These are phyloP conservation scores for Porodaedalea pini DNA, from an alignment of 1,284 basidiomycete genomes.

Conservation along the genomic window DNA sequence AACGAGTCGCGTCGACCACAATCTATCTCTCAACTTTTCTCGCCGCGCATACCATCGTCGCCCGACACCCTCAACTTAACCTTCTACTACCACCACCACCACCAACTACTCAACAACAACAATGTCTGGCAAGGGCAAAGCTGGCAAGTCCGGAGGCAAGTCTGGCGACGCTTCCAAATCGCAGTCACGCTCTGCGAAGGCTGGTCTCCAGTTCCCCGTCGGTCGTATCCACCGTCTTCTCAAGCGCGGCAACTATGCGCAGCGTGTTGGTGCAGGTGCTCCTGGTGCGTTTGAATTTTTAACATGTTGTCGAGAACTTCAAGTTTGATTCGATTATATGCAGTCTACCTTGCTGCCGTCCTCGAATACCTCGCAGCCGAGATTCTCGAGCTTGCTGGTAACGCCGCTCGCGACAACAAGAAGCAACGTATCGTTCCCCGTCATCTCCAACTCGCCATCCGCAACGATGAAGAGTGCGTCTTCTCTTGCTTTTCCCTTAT, in stretches of 20 bases:
- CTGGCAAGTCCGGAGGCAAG: conserved; percentile 60
- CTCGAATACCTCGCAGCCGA: conserved; percentile 84
- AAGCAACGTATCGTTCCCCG: conserved; percentile 87
- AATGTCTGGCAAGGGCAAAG: conserved; percentile 59
- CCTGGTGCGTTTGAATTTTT: conserved; percentile 51
- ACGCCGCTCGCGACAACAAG: conserved; percentile 78
- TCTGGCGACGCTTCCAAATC: conserved; percentile 52
- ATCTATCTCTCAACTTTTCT: not conserved
- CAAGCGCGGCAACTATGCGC: conserved; percentile 85
- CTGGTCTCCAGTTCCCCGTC: conserved; percentile 83
- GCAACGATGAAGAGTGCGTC: conserved; percentile 76
- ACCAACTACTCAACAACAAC: conserved; percentile 17
- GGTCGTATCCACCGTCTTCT: conserved; percentile 91
- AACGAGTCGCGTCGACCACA: not conserved
- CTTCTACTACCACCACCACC: conserved; percentile 6
- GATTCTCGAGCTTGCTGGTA: conserved; percentile 85
- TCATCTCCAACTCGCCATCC: conserved; percentile 85
- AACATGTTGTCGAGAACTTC: not conserved
- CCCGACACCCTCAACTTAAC: not conserved
- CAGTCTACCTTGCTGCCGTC: conserved; percentile 84
- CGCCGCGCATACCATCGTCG: not conserved
- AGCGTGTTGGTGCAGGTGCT: conserved; percentile 76
- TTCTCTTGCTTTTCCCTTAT: not conserved
- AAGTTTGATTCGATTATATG: not conserved
- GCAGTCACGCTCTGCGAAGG: conserved; percentile 78